Conservation (phyloP, 2,329 filamentous ascomycete genomes). For the Botrytis byssoidea region DNA sequence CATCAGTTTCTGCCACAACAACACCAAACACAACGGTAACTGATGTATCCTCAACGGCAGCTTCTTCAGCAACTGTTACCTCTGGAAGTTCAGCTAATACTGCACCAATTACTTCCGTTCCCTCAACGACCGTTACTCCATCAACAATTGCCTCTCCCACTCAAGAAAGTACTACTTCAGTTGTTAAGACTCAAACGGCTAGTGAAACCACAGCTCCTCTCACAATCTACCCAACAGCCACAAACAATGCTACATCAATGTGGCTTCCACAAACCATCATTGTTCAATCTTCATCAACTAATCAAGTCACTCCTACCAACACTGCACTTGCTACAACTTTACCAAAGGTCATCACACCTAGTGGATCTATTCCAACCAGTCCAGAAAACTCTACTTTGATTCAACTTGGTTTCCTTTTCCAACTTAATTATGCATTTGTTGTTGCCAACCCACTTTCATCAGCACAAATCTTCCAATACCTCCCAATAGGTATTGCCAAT, state of each 20-base stretch:
- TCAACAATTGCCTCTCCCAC: slow-evolving; percentile 16
- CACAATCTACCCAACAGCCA: slow-evolving; percentile 31
- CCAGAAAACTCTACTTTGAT: slow-evolving; percentile 65
- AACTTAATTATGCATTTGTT: slow-evolving; percentile 83
- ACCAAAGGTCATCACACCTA: slow-evolving; percentile 36
- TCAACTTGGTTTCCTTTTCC: slow-evolving; percentile 80
- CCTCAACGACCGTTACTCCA: slow-evolving; percentile 8
- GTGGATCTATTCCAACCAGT: slow-evolving; percentile 28
- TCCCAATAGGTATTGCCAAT: slow-evolving; percentile 60
- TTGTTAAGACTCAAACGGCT: slow-evolving; percentile 16
- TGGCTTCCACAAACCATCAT: slow-evolving; percentile 31
- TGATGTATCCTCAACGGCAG: slow-evolving; percentile 14
- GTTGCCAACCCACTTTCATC: slow-evolving; percentile 68
- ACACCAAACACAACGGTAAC: slow-evolving; percentile 6
- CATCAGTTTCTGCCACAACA: slow-evolving; percentile 13
- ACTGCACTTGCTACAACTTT: slow-evolving; percentile 34
- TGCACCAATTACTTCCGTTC: slow-evolving; percentile 15
- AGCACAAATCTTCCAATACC: slow-evolving; percentile 77
- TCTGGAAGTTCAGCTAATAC: slow-evolving; percentile 8
- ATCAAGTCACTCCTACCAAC: slow-evolving; percentile 23
- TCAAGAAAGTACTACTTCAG: neutral
- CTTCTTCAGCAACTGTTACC: slow-evolving; percentile 14
- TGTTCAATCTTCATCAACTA: slow-evolving; percentile 29
- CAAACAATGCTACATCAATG: slow-evolving; percentile 31
- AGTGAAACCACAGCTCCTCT: slow-evolving; percentile 20